phyloP scores from a whole-genome alignment of 768 basidiomycete species.

The Leccinum broughii region DNA sequence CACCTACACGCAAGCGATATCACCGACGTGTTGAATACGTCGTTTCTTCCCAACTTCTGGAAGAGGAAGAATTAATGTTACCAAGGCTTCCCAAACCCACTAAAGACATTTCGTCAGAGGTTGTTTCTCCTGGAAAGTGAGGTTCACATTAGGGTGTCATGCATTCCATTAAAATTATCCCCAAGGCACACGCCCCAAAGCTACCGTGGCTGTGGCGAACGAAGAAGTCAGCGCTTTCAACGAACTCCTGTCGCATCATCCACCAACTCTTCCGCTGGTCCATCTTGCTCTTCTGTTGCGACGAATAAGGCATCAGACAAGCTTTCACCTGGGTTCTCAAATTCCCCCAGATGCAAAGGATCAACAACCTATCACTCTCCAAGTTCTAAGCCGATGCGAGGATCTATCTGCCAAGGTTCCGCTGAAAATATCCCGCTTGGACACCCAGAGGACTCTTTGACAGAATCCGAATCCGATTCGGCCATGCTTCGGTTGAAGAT shows the following conservation, averaged over 20 bases:
- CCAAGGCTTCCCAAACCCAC: slow-evolving; percentile 4
- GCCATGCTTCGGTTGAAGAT: slow-evolving; percentile 13
- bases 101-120: not conserved
- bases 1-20: slow-evolving; percentile 39
- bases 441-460: slow-evolving; percentile 28
- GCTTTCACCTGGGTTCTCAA: not conserved
- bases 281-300: slow-evolving; percentile 1
- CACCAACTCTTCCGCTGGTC: not conserved
- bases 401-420: slow-evolving; percentile 2
- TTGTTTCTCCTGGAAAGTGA: slow-evolving; percentile 16
- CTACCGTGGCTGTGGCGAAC: not conserved
- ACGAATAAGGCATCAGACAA: slow-evolving; percentile 6
- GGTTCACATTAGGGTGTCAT: not conserved
- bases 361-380: slow-evolving; percentile 4
- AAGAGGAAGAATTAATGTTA: slow-evolving; percentile 30
- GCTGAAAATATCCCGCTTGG: slow-evolving; percentile 7
- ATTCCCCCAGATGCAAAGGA: not conserved
- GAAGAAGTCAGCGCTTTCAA: not conserved
- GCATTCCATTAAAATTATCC: slow-evolving; percentile 13
- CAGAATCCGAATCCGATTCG: slow-evolving; percentile 34
- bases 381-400: not conserved
- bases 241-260: slow-evolving; percentile 6
- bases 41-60: slow-evolving; percentile 35
- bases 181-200: slow-evolving; percentile 1
- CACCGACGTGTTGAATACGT: slow-evolving; percentile 21